Evolutionary conservation across 306 rosid genomes (phyloP).

Genomic region (Corylus heterophylla): DNA sequence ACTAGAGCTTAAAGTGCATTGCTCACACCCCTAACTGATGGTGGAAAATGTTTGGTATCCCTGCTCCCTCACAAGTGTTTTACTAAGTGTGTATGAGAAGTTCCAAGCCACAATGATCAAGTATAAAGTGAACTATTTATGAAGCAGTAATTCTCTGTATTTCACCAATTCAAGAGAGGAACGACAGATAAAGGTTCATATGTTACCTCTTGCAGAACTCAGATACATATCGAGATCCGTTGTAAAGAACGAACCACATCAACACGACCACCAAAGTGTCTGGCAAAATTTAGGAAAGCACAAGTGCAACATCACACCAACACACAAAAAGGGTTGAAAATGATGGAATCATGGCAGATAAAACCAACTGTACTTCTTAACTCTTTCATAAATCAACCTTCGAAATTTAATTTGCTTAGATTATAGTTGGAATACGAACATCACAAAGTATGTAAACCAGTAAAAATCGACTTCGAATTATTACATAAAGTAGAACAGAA

Average conservation of each 20-base stretch:
- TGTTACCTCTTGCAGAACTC: conserved; percentile 66
- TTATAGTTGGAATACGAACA: neutral
- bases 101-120: neutral
- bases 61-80: neutral
- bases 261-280: conserved; percentile 69
- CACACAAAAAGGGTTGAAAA: neutral
- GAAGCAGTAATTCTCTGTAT: neutral
- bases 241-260: conserved; percentile 70
- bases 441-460: neutral
- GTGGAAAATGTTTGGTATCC: neutral
- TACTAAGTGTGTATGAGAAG: neutral
- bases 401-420: neutral
- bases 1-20: neutral
- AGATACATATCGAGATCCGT: conserved; percentile 44
- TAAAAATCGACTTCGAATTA: neutral
- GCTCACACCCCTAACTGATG: neutral
- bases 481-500: neutral
- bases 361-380: neutral
- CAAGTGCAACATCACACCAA: conserved; percentile 21
- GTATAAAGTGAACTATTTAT: neutral
- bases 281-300: conserved; percentile 46
- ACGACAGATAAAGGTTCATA: neutral
- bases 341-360: neutral
- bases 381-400: neutral
- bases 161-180: neutral